Conservation (phyloP, 106 monocot species). For the Platanthera zijinensis region DNA sequence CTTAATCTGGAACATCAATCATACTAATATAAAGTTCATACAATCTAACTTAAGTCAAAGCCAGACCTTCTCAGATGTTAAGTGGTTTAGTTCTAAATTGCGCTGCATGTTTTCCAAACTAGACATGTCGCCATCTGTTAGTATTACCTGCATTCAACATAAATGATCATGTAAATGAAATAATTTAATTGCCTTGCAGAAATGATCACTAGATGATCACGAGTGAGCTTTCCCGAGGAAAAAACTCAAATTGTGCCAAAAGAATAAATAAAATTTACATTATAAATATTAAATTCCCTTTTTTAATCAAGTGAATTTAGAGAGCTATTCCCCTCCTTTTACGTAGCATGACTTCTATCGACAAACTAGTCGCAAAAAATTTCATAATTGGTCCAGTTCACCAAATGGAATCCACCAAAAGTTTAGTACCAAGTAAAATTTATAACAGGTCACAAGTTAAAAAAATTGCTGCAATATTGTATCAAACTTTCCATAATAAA, state of each 20-base stretch:
- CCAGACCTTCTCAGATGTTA: conserved; percentile 2
- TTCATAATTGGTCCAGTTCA: no score
- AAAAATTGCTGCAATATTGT: no score
- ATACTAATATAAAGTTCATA: not conserved
- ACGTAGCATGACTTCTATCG: no score
- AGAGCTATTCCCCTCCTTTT: not conserved
- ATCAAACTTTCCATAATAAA: no score
- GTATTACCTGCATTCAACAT: conserved; percentile 50
- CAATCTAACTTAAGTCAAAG: not conserved
- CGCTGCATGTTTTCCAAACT: conserved; percentile 65
- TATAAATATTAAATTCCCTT: not conserved
- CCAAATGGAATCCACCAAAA: no score
- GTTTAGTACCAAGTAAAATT: no score
- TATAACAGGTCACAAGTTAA: no score
- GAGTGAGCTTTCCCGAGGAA: not conserved
- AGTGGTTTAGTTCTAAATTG: conserved; percentile 63
- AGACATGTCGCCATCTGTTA: conserved; percentile 77
- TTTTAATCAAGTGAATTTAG: not conserved
- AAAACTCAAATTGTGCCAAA: not conserved
- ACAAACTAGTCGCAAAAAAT: no score
- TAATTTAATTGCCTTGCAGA: not conserved
- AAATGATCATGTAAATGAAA: not conserved
- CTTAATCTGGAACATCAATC: not conserved
- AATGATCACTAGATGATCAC: not conserved
- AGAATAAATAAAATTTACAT: not conserved